Conservation (phyloP, 164 flowering plant genomes). For the Stephania yunnanensis region DNA sequence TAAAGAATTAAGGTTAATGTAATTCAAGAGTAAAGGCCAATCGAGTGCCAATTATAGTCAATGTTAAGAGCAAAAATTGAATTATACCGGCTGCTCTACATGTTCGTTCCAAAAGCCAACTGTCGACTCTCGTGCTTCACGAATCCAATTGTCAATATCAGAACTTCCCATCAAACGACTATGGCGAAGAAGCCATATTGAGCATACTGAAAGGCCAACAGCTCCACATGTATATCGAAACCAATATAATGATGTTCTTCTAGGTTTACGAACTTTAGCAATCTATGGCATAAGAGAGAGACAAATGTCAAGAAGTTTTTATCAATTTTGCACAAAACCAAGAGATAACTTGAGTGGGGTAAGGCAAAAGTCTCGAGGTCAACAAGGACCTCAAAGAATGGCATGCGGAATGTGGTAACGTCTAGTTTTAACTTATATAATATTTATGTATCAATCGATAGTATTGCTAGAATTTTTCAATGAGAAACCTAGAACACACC, state of each 20-base stretch:
- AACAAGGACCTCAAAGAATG: no score
- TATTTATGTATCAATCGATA: no score
- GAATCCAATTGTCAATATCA: slow-evolving; percentile 92
- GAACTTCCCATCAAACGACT: slow-evolving; percentile 90
- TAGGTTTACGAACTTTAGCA: slow-evolving; percentile 61
- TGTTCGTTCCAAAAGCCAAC: slow-evolving; percentile 76
- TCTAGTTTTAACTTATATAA: no score
- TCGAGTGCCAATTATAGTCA: neutral
- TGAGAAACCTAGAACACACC: no score
- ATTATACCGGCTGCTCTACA: slow-evolving; percentile 63
- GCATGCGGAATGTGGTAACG: no score
- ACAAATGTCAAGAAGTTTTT: neutral
- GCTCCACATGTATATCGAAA: slow-evolving; percentile 78
- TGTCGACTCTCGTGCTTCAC: slow-evolving; percentile 73
- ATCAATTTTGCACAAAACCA: neutral
- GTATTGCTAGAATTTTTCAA: no score
- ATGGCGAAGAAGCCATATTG: slow-evolving; percentile 80
- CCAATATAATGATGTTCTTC: slow-evolving; percentile 67
- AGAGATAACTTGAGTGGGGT: no score
- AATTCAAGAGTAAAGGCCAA: no score
- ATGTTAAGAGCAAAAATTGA: neutral
- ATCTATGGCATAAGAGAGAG: slow-evolving; percentile 40
- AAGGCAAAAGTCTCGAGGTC: no score
- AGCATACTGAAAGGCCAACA: slow-evolving; percentile 76
- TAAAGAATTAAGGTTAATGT: no score